Conservation (phyloP, 495 filamentous ascomycete species). For the Poronia punctata region DNA sequence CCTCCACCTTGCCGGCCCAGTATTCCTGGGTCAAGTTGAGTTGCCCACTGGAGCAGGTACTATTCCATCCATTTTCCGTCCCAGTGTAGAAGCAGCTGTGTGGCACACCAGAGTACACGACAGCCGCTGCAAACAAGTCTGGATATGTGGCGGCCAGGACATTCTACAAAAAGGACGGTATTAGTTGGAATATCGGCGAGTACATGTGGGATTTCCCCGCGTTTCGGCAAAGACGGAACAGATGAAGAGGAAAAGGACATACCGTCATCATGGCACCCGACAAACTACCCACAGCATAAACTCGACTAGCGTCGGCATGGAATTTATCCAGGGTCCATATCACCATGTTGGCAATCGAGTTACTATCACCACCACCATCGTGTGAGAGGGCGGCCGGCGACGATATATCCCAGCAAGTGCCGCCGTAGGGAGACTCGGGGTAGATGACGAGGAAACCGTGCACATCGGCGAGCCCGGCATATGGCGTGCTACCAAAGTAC, state of each 20-base stretch:
- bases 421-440: conserved; percentile 40
- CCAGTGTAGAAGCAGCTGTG: conserved; percentile 48
- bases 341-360: conserved; percentile 56
- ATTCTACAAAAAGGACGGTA: conserved; percentile 35
- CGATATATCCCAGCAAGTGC: conserved; percentile 53
- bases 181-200: no score
- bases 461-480: conserved; percentile 41
- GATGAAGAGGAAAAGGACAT: background rate
- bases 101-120: conserved; percentile 50
- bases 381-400: conserved; percentile 43
- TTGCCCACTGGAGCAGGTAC: conserved; percentile 31
- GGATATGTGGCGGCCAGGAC: conserved; percentile 53
- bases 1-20: conserved; percentile 32
- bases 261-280: conserved; percentile 47
- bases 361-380: conserved; percentile 47
- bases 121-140: conserved; percentile 47
- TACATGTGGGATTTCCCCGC: no score
- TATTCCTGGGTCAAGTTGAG: conserved; percentile 27
- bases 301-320: conserved; percentile 38
- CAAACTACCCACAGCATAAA: conserved; percentile 47
- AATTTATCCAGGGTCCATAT: conserved; percentile 42
- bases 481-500: conserved; percentile 43
- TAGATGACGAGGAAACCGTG: conserved; percentile 54
- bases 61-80: conserved; percentile 36
- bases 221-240: conserved; percentile 1